Base-by-base conservation (phyloP, 176 grass and related monocot species). In the Oryza rufipogon region DNA sequence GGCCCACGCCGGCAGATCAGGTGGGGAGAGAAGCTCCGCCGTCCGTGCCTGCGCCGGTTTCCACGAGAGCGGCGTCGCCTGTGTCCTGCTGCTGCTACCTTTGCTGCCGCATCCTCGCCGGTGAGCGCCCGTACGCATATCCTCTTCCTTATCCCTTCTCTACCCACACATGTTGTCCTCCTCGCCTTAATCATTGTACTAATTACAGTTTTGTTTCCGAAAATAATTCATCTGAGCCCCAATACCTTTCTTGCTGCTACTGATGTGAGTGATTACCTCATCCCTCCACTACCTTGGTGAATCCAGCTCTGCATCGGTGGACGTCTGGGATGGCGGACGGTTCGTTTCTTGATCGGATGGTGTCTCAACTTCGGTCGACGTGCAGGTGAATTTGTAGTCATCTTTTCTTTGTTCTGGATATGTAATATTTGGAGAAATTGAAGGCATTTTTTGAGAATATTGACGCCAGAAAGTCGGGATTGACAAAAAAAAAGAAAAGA, bases 271-370 rank as follows among this genome's bases (percentile, higher is more conserved):
- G 56, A 9, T 61, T 9, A 7, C 56, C 2, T 61, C 20, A 61
- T n/a, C 20, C 20, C 20, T 61, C 4, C 7, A 61, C 20, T 54
- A 15, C 4, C 51, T 56, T 56, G 51, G 16, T 56, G 14, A 19
- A 56, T 19, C 51, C 51, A 19, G 16, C 16, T 6, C 51, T 56
- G 15, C 56, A 61, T 9, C 2, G 19, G 20, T 9, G 56, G 0
- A 9, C 20, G 8, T 72, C 46, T 0, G 38, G 61, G 87, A 95
- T 91, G 88, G 84, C 42, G 14, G 86, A 91, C 0, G 48, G 83
- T 16, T 85, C 86, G 46, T 93, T 97, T 88, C 85, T 97, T 52
- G 76, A 94, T 66, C 83, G 81, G 71, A 97, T 97, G 95, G 58
- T 91, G 33, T 97, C 90, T 19, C 90, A 91, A 78, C 66, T 97